Base-by-base conservation (phyloP, 257 asterid genomes). In the Solanum habrochaites region DNA sequence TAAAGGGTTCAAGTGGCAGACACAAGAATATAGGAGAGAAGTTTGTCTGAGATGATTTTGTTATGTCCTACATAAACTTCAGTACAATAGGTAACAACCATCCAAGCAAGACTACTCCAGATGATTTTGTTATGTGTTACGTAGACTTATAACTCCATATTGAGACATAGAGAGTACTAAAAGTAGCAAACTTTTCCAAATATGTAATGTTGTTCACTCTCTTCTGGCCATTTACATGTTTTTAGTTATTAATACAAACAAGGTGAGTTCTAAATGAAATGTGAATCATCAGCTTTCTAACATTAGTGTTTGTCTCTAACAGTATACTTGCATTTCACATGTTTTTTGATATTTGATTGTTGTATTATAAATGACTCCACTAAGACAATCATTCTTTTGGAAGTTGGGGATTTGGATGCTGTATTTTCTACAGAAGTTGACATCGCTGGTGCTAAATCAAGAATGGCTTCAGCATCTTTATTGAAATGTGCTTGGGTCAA, bases 371-470 rank as follows among this genome's bases (percentile, higher is more conserved):
- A 43, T 80, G 66, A 16, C 29, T 29, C 85, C 67, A 29, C 85
- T 80, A 80, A 87, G 29, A 13, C 12, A 52, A 58, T 42, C 82
- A 39, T 25, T 43, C 67, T 66, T 89, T 49, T 43, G 85, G 89
- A 94, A 94, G 99, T 86, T 87, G 89, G 90, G 85, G 85, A 90
- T 89, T 87, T 95, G 94, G 95, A 93, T 72, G 98, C 96, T 62
- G 98, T 93, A 85, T 88, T 94, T 90, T 91, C 94, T 72, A 90
- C 98, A 13, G 99, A 94, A 93, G 93, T 93, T 56, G 90, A 91
- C 86, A 94, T 97, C 77, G 96, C 99, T 73, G 99, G 99, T 89
- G 98, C 88, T 85, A 94, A 89, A 86, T 90, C 92, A 56, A 95
- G 99, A 75, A 90, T 93, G 83, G 89, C 96, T 88, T 90, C 99